phyloP scores from a whole-genome alignment of 2,329 filamentous ascomycete species.

The Penicillium occitanis region DNA sequence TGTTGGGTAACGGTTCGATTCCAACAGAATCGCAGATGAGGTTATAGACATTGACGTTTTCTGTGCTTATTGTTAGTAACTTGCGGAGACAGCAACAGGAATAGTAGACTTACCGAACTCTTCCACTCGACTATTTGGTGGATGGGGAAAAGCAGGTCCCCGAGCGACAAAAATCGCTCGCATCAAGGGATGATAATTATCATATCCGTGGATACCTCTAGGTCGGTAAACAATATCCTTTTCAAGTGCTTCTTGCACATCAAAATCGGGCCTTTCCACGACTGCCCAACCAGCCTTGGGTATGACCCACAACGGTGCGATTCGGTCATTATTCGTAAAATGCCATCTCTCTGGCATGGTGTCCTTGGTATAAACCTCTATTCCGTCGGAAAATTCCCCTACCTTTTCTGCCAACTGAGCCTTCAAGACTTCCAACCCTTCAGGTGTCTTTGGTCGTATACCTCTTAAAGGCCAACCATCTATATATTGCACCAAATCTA shows the following conservation, averaged over 20 bases:
- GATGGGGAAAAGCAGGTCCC: constrained; percentile 87
- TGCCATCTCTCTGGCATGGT: constrained; percentile 94
- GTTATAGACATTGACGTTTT: constrained; percentile 95
- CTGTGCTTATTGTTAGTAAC: constrained; percentile 44
- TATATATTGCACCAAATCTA: constrained; percentile 72
- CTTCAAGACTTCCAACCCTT: constrained; percentile 68
- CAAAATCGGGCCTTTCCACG: constrained; percentile 74
- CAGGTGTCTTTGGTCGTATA: constrained; percentile 71
- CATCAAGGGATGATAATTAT: constrained; percentile 94
- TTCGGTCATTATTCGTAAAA: constrained; percentile 82
- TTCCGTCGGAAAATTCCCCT: constrained; percentile 58
- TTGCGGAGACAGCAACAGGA: not conserved
- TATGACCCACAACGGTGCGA: constrained; percentile 92
- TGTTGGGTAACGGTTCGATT: constrained; percentile 73
- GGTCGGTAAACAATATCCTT: constrained; percentile 72
- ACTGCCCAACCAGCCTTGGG: constrained; percentile 93
- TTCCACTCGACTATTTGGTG: constrained; percentile 74
- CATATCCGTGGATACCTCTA: constrained; percentile 86
- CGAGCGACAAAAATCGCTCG: constrained; percentile 89
- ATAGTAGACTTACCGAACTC: constrained; percentile 70
- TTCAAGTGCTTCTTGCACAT: constrained; percentile 65
- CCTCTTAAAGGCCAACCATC: constrained; percentile 96
- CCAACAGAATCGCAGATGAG: constrained; percentile 86
- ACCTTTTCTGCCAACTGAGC: constrained; percentile 56
- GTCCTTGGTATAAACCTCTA: constrained; percentile 81